Conservation (phyloP, 345 rosid species). For the Camelina hispida region DNA sequence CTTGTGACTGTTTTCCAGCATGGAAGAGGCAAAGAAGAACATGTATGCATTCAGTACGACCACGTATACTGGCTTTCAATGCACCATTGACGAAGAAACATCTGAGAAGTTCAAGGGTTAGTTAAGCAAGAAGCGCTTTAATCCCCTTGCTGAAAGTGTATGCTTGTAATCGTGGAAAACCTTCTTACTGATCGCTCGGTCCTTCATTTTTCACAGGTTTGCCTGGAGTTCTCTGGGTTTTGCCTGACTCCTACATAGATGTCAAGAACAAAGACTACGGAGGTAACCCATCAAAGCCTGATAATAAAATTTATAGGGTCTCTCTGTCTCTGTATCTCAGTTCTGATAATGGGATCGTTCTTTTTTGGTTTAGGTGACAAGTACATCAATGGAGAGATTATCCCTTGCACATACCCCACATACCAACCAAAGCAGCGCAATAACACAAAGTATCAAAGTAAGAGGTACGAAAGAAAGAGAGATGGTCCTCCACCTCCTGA, state of each 20-base stretch:
- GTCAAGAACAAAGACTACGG: slow-evolving; percentile 98
- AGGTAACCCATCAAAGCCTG: slow-evolving; percentile 53
- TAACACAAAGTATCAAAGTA: slow-evolving; percentile 61
- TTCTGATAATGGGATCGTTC: slow-evolving; percentile 7
- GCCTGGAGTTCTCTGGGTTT: slow-evolving; percentile 98
- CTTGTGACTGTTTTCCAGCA: slow-evolving; percentile 49
- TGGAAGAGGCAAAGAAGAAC: slow-evolving; percentile 97
- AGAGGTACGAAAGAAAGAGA: slow-evolving; percentile 78
- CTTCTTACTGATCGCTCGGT: background rate
- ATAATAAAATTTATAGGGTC: background rate
- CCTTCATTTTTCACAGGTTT: slow-evolving; percentile 58
- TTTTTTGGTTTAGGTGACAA: slow-evolving; percentile 67
- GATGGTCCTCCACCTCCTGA: slow-evolving; percentile 89
- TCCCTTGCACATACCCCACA: slow-evolving; percentile 90
- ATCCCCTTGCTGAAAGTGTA: background rate
- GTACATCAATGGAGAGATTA: slow-evolving; percentile 90
- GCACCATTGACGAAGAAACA: slow-evolving; percentile 81
- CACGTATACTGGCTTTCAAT: slow-evolving; percentile 93
- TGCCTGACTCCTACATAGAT: slow-evolving; percentile 95
- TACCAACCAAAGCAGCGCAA: slow-evolving; percentile 86
- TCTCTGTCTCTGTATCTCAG: background rate
- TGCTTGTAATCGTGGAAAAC: background rate
- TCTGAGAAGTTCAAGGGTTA: slow-evolving; percentile 93
- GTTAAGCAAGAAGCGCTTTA: slow-evolving; percentile 40
- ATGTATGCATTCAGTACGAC: slow-evolving; percentile 96